Percentiles rank a stretch among this genome's conserved stretches.
phyloP scores from a whole-genome alignment of 352 stramenopile species.

The Globisporangium uncinulatum region DNA sequence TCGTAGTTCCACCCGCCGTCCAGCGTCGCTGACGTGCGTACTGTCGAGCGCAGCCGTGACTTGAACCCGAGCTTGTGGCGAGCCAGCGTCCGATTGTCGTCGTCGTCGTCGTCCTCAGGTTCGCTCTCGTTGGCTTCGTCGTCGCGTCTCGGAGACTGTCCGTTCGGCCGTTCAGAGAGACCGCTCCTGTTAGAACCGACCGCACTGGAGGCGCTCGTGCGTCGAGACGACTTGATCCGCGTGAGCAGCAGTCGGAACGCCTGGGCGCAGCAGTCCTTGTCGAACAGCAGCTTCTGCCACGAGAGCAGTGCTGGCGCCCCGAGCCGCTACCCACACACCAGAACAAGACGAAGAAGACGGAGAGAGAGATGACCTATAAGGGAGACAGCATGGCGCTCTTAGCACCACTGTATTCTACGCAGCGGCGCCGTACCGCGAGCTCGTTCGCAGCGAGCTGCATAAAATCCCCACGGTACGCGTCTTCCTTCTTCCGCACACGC shows the following conservation, averaged over 20 bases:
- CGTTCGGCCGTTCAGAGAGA: no score
- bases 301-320: slow-evolving; percentile 45
- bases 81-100: background rate
- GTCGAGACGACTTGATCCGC: slow-evolving; percentile 45
- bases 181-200: no score
- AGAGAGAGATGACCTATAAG: background rate
- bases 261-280: slow-evolving; percentile 54
- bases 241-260: slow-evolving; percentile 56
- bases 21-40: slow-evolving; percentile 1
- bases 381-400: no score
- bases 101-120: slow-evolving; percentile 3
- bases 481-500: slow-evolving; percentile 41
- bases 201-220: slow-evolving; percentile 6
- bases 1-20: slow-evolving; percentile 31
- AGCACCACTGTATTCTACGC: background rate
- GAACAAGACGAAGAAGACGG: no score
- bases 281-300: slow-evolving; percentile 64
- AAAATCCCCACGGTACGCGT: slow-evolving; percentile 48
- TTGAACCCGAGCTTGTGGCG: background rate
- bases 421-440: slow-evolving; percentile 27
- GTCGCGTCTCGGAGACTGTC: no score
- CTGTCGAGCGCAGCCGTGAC: slow-evolving; percentile 1
- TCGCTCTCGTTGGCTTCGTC: slow-evolving; percentile 3
- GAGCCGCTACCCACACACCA: slow-evolving; percentile 25
- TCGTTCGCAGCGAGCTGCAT: slow-evolving; percentile 47